phyloP scores from a whole-genome alignment of 352 stramenopile species.

The Pythium plurisporium region DNA sequence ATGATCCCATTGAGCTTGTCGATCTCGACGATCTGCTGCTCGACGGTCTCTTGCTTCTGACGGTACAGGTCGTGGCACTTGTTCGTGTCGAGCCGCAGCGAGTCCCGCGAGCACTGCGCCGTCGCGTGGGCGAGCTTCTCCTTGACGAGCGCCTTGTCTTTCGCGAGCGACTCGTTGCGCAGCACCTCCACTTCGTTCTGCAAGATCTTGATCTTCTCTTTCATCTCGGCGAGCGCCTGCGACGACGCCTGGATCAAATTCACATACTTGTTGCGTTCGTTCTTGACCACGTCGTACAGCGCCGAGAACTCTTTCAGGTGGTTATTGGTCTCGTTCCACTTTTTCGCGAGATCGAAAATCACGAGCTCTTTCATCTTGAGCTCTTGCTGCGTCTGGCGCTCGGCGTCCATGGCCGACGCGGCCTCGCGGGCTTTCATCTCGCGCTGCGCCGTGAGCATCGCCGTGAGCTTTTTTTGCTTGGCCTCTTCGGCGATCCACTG shows the following conservation, averaged over 20 bases:
- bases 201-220: slow-evolving; percentile 95
- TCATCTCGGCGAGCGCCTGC: slow-evolving; percentile 94
- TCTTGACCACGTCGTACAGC: slow-evolving; percentile 95
- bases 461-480: slow-evolving; percentile 87
- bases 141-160: slow-evolving; percentile 91
- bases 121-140: slow-evolving; percentile 83
- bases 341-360: slow-evolving; percentile 92
- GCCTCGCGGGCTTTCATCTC: slow-evolving; percentile 90
- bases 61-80: slow-evolving; percentile 88
- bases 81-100: slow-evolving; percentile 87
- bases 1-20: slow-evolving; percentile 95
- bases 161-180: slow-evolving; percentile 88
- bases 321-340: slow-evolving; percentile 92
- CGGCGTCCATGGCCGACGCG: slow-evolving; percentile 57
- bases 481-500: slow-evolving; percentile 87
- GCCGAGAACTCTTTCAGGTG: slow-evolving; percentile 91
- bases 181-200: slow-evolving; percentile 94
- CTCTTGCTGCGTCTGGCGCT: slow-evolving; percentile 85
- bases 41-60: slow-evolving; percentile 87
- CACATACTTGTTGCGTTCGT: slow-evolving; percentile 95
- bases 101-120: slow-evolving; percentile 87
- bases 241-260: slow-evolving; percentile 90
- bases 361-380: slow-evolving; percentile 93
- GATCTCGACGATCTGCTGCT: slow-evolving; percentile 95
- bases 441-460: slow-evolving; percentile 84